Evolutionary conservation across 495 filamentous ascomycete species (phyloP).

Genomic region (Penicillium fimorum): DNA sequence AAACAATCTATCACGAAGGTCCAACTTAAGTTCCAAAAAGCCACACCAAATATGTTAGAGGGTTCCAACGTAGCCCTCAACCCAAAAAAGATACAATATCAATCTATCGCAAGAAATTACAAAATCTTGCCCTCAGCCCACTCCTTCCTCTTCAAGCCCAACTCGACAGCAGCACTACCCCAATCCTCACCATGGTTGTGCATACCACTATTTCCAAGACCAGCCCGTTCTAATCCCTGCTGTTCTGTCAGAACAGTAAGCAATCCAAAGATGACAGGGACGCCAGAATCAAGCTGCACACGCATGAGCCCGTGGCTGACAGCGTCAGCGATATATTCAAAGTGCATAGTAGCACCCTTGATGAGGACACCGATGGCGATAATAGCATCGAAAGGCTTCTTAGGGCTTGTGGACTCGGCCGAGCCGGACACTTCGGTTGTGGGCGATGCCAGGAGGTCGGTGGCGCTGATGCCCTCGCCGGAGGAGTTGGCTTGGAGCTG

Average conservation of each 20-base stretch:
- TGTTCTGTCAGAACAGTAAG: constrained; percentile 86
- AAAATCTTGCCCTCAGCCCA: constrained; percentile 49
- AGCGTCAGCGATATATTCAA: constrained; percentile 94
- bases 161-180: constrained; percentile 62
- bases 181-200: constrained; percentile 90
- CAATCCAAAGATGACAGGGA: constrained; percentile 90
- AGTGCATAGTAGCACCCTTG: constrained; percentile 98
- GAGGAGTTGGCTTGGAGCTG: constrained; percentile 73
- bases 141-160: constrained; percentile 44
- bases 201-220: constrained; percentile 54
- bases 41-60: not conserved
- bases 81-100: constrained; percentile 2
- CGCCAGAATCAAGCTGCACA: constrained; percentile 80
- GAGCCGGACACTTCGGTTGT: constrained; percentile 58
- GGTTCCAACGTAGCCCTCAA: constrained; percentile 2
- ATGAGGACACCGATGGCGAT: constrained; percentile 95
- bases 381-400: constrained; percentile 80
- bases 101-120: constrained; percentile 19
- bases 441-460: constrained; percentile 74
- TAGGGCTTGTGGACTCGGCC: constrained; percentile 27
- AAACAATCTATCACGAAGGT: constrained; percentile 1
- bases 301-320: constrained; percentile 91
- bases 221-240: constrained; percentile 84
- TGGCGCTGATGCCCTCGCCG: constrained; percentile 60
- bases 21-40: not conserved